phyloP scores from a whole-genome alignment of 345 rosid genomes.

The Mangifera indica region DNA sequence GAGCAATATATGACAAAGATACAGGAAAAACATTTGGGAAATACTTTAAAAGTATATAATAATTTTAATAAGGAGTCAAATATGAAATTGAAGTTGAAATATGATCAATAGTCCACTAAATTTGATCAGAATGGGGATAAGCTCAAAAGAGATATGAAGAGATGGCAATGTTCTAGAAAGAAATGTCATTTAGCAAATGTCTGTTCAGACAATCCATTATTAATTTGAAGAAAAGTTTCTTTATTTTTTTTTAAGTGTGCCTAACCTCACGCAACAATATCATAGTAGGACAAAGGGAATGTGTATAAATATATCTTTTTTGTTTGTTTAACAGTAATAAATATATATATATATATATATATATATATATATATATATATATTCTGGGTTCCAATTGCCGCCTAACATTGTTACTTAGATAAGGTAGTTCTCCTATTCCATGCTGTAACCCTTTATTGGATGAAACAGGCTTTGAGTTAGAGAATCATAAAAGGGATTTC shows the following conservation, averaged over 20 bases:
- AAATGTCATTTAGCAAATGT: too few species aligned
- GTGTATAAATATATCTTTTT: background rate
- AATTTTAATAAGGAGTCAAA: background rate
- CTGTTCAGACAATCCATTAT: too few species aligned
- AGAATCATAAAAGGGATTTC: background rate
- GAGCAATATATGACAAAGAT: background rate
- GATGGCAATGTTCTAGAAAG: background rate
- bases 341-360: too few species aligned
- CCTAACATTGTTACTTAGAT: background rate
- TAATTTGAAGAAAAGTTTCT: too few species aligned
- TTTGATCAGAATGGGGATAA: background rate
- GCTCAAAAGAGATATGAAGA: background rate
- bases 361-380: too few species aligned
- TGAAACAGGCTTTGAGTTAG: background rate
- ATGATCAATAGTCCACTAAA: background rate
- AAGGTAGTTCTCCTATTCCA: constrained; percentile 5
- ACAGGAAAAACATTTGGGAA: background rate
- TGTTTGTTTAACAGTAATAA: background rate
- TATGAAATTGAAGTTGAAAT: background rate
- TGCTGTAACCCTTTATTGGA: background rate
- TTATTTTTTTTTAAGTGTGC: too few species aligned
- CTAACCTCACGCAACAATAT: too few species aligned
- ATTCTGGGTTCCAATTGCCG: background rate
- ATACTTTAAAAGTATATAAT: background rate
- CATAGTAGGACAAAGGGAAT: too few species aligned